Evolutionary conservation across 495 filamentous ascomycete genomes (phyloP), one percentile per base, ranked within the genome.

Genomic region (Saxophila tyrrhenica): DNA sequence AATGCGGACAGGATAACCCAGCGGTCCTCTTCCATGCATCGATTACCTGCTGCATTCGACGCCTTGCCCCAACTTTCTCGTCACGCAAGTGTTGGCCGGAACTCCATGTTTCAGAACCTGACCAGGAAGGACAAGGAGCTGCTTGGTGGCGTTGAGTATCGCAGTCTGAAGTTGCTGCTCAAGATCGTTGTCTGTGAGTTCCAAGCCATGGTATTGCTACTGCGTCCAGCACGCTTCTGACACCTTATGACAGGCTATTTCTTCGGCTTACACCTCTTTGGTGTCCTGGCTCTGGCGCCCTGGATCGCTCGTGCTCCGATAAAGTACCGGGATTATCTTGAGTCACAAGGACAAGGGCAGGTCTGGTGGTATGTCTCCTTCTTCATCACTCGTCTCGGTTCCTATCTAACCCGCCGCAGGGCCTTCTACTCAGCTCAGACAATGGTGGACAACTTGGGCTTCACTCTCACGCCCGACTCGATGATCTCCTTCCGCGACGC

Each of bases 121-220:
- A 87, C 84, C 0, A 86, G 92, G 64, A 85, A 87, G 56, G 89
- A 95, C 67, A 75, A 88, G 45, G 86, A 95, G 60, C 88, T 94
- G 64, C 73, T 95, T 13, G 89, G 89, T 2, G 89, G 89, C 11
- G 94, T 95, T 41, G 89, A 95, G 69, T 95, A 95, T 64, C 79
- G 90, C 7, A 83, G 88, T 0, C 68, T 95, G 42, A 96, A 95
- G 65, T 86, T 86, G 5, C 66, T 96, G 35, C 84, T 85, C 0
- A 67, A 85, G 39, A 81, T 95, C 25, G 71, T 95, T 47, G 78
- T 82, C 1, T 69, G 44, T 48, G 5, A 7, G 44, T n/a, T n/a
- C n/a, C n/a, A n/a, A n/a, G n/a, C n/a, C n/a, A n/a, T n/a, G n/a
- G n/a, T n/a, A n/a, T n/a, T n/a, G n/a, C n/a, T n/a, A n/a, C n/a